phyloP scores from a whole-genome alignment of 2,329 filamentous ascomycete species.

The Lecanoromycetidae sp. region DNA sequence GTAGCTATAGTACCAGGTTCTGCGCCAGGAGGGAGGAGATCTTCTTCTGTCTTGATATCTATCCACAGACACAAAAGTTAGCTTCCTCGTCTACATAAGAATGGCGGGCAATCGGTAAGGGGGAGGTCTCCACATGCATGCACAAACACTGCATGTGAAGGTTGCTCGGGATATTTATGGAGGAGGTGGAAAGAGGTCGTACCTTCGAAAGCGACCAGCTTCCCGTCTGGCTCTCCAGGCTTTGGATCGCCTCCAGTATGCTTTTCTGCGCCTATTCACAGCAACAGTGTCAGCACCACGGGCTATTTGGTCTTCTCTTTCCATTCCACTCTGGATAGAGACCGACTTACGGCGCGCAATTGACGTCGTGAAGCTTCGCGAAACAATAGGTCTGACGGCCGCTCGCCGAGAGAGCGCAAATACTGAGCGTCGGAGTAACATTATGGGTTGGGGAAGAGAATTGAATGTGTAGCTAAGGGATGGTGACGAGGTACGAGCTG shows the following conservation, averaged over 20 bases:
- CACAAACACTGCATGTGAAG: no score
- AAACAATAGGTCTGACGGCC: conserved; percentile 25
- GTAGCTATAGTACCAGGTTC: conserved; percentile 72
- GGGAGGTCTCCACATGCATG: no score
- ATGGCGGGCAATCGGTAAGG: not conserved
- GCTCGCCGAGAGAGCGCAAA: conserved; percentile 36
- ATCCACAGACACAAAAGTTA: conserved; percentile 12
- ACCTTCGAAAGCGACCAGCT: conserved; percentile 18
- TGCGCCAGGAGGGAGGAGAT: conserved; percentile 77
- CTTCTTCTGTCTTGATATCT: conserved; percentile 76
- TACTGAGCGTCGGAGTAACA: conserved; percentile 40
- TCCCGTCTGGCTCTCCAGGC: conserved; percentile 13
- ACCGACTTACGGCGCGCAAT: conserved; percentile 35
- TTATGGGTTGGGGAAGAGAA: conserved; percentile 16
- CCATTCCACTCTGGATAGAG: not conserved
- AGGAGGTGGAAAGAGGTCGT: not conserved
- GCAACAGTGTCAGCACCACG: not conserved
- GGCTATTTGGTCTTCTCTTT: not conserved
- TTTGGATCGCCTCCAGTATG: conserved; percentile 13
- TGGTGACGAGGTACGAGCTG: not conserved
- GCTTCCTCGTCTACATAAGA: not conserved
- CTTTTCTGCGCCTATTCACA: not conserved
- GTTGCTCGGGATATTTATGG: not conserved
- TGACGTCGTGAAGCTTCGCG: conserved; percentile 36
- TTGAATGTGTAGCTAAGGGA: not conserved